phyloP scores from a whole-genome alignment of 2,329 filamentous ascomycete genomes.

The Xylaria arbuscula region DNA sequence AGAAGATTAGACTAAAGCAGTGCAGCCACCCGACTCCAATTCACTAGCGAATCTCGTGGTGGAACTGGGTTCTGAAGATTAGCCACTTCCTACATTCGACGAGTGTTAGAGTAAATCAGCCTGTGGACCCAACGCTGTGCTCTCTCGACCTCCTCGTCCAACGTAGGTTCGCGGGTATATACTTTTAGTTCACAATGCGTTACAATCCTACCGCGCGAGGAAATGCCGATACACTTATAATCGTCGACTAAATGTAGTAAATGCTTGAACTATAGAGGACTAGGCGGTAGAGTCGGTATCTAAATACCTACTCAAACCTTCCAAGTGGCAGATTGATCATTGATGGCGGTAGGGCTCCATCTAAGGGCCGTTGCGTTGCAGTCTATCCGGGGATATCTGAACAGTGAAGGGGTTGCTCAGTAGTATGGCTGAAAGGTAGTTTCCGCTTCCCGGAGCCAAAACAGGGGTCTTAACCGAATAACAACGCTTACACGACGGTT shows the following conservation, averaged over 20 bases:
- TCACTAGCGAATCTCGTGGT: slow-evolving; percentile 4
- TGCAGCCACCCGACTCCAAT: slow-evolving; percentile 13
- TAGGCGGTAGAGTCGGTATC: slow-evolving; percentile 7
- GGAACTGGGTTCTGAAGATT: neutral
- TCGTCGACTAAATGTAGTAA: slow-evolving; percentile 13
- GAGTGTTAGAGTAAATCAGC: neutral
- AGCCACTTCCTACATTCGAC: neutral
- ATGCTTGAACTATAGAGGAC: neutral
- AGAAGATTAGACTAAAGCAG: slow-evolving; percentile 14
- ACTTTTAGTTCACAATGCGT: slow-evolving; percentile 5
- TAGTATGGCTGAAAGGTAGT: slow-evolving; percentile 34
- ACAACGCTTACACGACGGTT: slow-evolving; percentile 8
- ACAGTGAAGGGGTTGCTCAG: slow-evolving; percentile 4
- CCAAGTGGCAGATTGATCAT: neutral
- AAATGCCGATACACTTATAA: slow-evolving; percentile 11
- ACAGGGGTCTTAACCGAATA: slow-evolving; percentile 25
- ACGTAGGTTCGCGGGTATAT: neutral
- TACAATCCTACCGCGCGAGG: slow-evolving; percentile 4
- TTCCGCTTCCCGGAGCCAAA: slow-evolving; percentile 43
- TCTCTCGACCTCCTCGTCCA: neutral
- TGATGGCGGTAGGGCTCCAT: neutral
- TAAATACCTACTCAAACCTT: neutral
- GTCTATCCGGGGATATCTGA: slow-evolving; percentile 4
- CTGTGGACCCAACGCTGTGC: neutral
- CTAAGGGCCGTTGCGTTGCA: slow-evolving; percentile 2